These are phyloP conservation scores for Aureobasidium namibiae DNA, from an alignment of 2,329 filamentous ascomycete species.

Conservation along the genomic window DNA sequence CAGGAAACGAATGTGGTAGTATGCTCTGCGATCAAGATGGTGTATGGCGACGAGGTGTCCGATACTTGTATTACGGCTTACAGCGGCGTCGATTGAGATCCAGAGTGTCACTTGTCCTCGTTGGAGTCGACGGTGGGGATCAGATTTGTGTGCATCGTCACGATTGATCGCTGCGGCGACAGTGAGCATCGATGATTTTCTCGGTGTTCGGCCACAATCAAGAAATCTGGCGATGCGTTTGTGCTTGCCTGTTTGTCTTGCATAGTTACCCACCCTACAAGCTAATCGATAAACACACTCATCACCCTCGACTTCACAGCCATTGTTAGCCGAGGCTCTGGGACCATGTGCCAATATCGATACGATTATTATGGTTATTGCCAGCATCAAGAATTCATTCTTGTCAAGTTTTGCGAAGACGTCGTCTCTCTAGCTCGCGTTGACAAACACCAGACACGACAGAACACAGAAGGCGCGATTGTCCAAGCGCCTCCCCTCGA, in stretches of 20 bases:
- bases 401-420: conserved; percentile 21
- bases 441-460: background rate
- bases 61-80: too few relatives aligned
- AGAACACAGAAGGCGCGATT: conserved; percentile 5
- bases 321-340: background rate
- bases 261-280: background rate
- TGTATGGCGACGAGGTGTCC: too few relatives aligned
- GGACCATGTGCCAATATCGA: conserved; percentile 25
- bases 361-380: conserved; percentile 25
- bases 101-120: too few relatives aligned
- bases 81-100: background rate
- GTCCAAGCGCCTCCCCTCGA: background rate
- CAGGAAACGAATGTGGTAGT: background rate
- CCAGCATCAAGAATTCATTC: conserved; percentile 22
- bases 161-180: background rate
- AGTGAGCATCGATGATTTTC: too few relatives aligned
- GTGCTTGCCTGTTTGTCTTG: background rate
- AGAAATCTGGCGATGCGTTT: background rate
- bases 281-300: background rate
- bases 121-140: too few relatives aligned
- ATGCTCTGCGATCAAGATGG: background rate
- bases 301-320: background rate
- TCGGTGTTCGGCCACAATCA: background rate
- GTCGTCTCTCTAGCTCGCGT: background rate
- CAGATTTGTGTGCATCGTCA: background rate